A percentile compares a stretch with the other conserved stretches of the same genome.
Conservation (phyloP, 768 basidiomycete species). For the Xerocomus potaroensis region DNA sequence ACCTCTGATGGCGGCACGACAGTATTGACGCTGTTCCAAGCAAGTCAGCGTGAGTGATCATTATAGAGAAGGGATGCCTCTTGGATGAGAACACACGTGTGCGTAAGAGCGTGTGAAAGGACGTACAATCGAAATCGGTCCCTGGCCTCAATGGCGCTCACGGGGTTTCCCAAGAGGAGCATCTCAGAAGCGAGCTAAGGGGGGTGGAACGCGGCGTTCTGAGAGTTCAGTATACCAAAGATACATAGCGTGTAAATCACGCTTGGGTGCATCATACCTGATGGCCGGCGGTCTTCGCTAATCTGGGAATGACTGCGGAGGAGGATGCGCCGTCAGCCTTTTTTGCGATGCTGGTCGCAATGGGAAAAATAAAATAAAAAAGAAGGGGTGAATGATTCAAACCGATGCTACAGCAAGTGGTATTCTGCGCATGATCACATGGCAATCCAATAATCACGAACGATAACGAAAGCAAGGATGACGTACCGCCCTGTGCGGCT, state of each 20-base stretch:
- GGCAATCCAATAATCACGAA: too few species aligned
- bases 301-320: slow-evolving; percentile 58
- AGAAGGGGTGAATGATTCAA: too few species aligned
- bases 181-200: slow-evolving; percentile 68
- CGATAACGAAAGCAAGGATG: background rate
- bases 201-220: slow-evolving; percentile 2
- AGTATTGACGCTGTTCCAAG: slow-evolving; percentile 68
- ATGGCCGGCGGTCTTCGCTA: slow-evolving; percentile 64
- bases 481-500: slow-evolving; percentile 65
- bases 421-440: too few species aligned
- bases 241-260: background rate
- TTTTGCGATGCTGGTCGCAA: background rate
- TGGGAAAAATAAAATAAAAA: too few species aligned
- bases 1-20: slow-evolving; percentile 55
- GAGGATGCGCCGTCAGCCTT: background rate
- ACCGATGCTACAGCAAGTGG: background rate
- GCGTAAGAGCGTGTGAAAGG: slow-evolving; percentile 6
- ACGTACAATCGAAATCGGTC: slow-evolving; percentile 73
- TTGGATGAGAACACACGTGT: too few species aligned
- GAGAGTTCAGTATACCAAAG: slow-evolving; percentile 13
- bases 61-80: too few species aligned
- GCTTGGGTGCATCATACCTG: slow-evolving; percentile 47
- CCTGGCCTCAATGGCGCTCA: slow-evolving; percentile 64
- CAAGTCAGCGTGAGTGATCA: too few species aligned
- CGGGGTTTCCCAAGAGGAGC: slow-evolving; percentile 65